A percentile compares a stretch with the other conserved stretches of the same genome.
These are phyloP conservation scores for Byssoonygena ceratinophila DNA, from an alignment of 2,329 filamentous ascomycete genomes.

Conservation along the genomic window DNA sequence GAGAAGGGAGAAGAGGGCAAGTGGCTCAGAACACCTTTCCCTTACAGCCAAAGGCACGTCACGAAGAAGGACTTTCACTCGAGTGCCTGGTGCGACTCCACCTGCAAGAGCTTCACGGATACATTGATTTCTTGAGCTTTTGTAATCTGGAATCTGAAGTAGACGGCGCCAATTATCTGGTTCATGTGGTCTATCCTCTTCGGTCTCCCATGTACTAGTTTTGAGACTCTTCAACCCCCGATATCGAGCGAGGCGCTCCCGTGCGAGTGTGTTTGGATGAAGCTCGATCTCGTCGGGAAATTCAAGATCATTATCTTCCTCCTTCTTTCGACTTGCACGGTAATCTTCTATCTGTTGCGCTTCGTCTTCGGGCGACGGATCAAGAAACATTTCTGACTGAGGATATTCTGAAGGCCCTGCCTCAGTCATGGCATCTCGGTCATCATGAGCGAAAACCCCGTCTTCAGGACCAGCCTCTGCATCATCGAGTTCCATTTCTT, in stretches of 20 bases:
- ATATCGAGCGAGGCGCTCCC: slow-evolving; percentile 77
- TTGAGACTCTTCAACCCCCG: slow-evolving; percentile 84
- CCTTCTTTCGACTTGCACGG: slow-evolving; percentile 63
- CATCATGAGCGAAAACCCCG: slow-evolving; percentile 51
- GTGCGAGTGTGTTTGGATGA: slow-evolving; percentile 71
- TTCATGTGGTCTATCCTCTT: slow-evolving; percentile 75
- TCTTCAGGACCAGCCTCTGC: slow-evolving; percentile 64
- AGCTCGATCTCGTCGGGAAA: slow-evolving; percentile 97
- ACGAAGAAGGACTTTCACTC: slow-evolving; percentile 67
- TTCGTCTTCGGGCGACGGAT: slow-evolving; percentile 69
- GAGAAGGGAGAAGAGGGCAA: slow-evolving; percentile 74
- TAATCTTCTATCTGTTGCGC: slow-evolving; percentile 72
- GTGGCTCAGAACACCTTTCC: slow-evolving; percentile 45
- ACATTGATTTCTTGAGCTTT: slow-evolving; percentile 64
- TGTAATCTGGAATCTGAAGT: slow-evolving; percentile 81
- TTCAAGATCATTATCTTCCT: slow-evolving; percentile 81
- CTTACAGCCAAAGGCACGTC: slow-evolving; percentile 48
- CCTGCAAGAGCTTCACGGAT: slow-evolving; percentile 78
- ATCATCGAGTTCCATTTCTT: slow-evolving; percentile 44
- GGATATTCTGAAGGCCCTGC: slow-evolving; percentile 78
- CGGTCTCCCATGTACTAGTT: slow-evolving; percentile 77
- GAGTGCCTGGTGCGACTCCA: slow-evolving; percentile 71
- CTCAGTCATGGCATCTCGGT: slow-evolving; percentile 55
- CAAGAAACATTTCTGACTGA: slow-evolving; percentile 83
- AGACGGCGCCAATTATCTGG: slow-evolving; percentile 83